Base-by-base conservation (phyloP, 106 monocot species). In the Dendrobium nobile region DNA sequence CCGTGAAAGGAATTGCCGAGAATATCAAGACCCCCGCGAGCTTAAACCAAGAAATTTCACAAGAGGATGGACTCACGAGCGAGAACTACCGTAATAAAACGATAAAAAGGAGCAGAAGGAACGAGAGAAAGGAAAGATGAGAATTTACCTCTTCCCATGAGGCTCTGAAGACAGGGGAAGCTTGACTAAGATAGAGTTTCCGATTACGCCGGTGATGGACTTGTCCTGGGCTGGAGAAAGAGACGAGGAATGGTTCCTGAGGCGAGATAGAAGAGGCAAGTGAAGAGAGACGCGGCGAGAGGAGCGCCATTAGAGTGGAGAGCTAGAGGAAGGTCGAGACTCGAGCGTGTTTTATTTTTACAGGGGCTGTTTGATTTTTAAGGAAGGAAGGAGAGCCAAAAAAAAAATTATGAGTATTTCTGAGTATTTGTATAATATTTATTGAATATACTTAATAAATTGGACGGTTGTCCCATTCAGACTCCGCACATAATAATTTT, bases 1-100 rank as follows among this genome's bases (percentile, higher is more conserved):
- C 94, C 31, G 98, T 88, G 84, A 98, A 98, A 41, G 98, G 98
- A 37, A 98, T 82, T 9, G 98, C 94, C 1, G 98, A 98, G 87
- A 98, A 92, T 20, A 98, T 86, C 73, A 98, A 79, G 28, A 98
- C 98, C 22, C 98, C 98, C 2, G 89, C 92, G 9, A 98, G 90
- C 98, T 98, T 51, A 78, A 61, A 5, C 79, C 56, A 44, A 80
- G 48, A 75, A 13, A 17, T 31, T 72, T 40, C 75, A 61, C 54
- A 48, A 48, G 54, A 15, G 42, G 42, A 18, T 28, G 19, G 55
- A 33, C 7, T 19, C 54, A 41, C 1, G 1, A 26, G 0, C 22
- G 9, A n/a, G 20, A 26, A n/a, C 28, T n/a, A 67, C 9, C 40
- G 24, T 1, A 41, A 67, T 51, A 45, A 27, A 65, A 77, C 54